A percentile compares a stretch with the other conserved stretches of the same genome.
phyloP scores from a whole-genome alignment of 192 early-diverging fungal genomes.

The Thamnidium elegans region DNA sequence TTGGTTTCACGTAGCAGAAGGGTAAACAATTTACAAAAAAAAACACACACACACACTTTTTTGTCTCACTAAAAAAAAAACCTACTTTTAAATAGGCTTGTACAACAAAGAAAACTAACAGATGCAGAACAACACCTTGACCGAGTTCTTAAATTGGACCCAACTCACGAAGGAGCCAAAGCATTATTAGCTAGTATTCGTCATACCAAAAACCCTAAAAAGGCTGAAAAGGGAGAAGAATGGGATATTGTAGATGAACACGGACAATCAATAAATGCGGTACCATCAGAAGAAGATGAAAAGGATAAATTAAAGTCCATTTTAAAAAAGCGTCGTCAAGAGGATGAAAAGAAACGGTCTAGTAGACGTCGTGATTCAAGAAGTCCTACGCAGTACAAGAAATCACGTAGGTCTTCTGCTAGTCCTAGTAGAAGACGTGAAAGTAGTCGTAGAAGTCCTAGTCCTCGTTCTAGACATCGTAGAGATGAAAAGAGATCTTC shows the following conservation, averaged over 20 bases:
- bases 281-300: background rate
- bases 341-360: conserved; percentile 4
- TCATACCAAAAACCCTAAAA: conserved; percentile 8
- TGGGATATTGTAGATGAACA: conserved; percentile 9
- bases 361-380: background rate
- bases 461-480: background rate
- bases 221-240: conserved; percentile 12
- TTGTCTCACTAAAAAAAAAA: no score
- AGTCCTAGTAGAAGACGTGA: background rate
- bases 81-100: conserved; percentile 10
- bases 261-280: background rate
- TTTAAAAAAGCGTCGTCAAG: background rate
- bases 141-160: conserved; percentile 44
- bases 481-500: background rate
- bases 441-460: background rate
- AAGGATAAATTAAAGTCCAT: background rate
- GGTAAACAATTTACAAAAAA: conserved; percentile 14
- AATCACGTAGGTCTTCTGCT: background rate
- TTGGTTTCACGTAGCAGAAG: conserved; percentile 36
- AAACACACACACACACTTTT: no score
- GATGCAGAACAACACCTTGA: conserved; percentile 58
- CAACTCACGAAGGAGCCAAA: conserved; percentile 47
- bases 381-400: background rate
- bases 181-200: conserved; percentile 22
- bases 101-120: conserved; percentile 37